Base-by-base conservation (phyloP, 805 yeast species). In the Ogataea ganodermae region DNA sequence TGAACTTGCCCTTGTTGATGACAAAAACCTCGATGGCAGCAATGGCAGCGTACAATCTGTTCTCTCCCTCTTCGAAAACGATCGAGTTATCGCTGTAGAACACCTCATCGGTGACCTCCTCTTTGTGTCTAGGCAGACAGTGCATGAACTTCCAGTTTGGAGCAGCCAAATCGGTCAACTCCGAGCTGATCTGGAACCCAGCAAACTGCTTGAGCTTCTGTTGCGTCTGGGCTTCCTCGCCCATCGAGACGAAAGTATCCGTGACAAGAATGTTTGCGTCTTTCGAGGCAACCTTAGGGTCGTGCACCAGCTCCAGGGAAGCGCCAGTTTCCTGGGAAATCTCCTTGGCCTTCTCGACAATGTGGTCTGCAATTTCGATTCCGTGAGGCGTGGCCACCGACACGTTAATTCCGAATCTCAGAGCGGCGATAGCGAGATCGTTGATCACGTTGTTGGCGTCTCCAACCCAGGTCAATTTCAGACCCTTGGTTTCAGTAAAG, bases 241-340 rank as follows among this genome's bases (percentile, higher is more conserved):
- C 99, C 99, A 94, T 94, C 1, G 98, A 92, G 20, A 94, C 81
- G 83, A 96, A 94, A 3, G 99, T 94, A 61, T 94, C 99, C 13
- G 99, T 94, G 37, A 92, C 98, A 28, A 94, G 67, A 33, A 94
- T 75, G 61, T 92, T 80, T 4, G 98, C 89, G 55, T 76, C 74
- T 45, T 75, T 73, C 42, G 89, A 79, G 1, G 97, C 96, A 21
- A 61, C 73, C n/a, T 70, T 60, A 3, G 98, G 94, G 59, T 88
- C 89, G 55, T 88, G 83, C 3, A 84, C 76, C 7, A 83, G 61
- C 55, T 76, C 81, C 47, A 89, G 74, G 0, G 68, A 59, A 9
- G 83, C 74, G 41, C 80, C 80, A 3, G 77, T 75, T 49, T 72
- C 78, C 2, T 61, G 56, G 1, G 84, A 78, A 26, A 87, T 69